Base-by-base conservation (phyloP, 495 filamentous ascomycete species). In the Lepidopterella palustris region DNA sequence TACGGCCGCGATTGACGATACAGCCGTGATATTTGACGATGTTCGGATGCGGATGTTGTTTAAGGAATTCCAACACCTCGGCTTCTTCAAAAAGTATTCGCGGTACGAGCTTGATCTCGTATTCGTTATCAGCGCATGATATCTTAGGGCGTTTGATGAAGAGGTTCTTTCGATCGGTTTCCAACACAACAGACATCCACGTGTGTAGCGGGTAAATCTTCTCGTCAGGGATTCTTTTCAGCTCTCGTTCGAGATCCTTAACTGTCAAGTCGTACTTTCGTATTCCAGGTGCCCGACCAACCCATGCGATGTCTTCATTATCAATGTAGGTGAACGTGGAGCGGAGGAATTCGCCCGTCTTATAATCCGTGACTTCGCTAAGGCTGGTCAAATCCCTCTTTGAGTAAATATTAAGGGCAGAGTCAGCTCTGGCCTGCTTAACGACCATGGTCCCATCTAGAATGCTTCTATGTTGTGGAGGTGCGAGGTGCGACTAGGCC, bases 61-160 rank as follows among this genome's bases (percentile, higher is more conserved):
- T 55, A 50, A 60, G 58, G 15, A 60, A 42, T 39, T 60, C 58
- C 21, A 60, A 55, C 15, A 55, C 39, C n/a, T 55, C 25, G 15
- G 58, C 50, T 55, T 60, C 58, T 60, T 55, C 50, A 18, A 40
- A 28, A 55, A 60, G 31, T 35, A 59, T 53, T 23, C 47, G 47
- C 20, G 57, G 57, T 21, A 60, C n/a, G 25, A 55, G 48, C 39
- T 54, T 31, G 28, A 35, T 53, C 52, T 53, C 48, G 15, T 60
- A 25, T 25, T 31, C 24, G 26, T 54, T 49, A 49, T 60, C 47
- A 53, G 39, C 24, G 57, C 57, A 60, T 24, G 42, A 49, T 49
- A 55, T 10, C 35, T 60, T 60, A 49, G 57, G 47, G 18, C 57
- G 57, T 54, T 60, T 60, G 24, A 60, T 42, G 23, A 23, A 60